Conservation (phyloP, 345 rosid genomes). For the Ceriops tagal region DNA sequence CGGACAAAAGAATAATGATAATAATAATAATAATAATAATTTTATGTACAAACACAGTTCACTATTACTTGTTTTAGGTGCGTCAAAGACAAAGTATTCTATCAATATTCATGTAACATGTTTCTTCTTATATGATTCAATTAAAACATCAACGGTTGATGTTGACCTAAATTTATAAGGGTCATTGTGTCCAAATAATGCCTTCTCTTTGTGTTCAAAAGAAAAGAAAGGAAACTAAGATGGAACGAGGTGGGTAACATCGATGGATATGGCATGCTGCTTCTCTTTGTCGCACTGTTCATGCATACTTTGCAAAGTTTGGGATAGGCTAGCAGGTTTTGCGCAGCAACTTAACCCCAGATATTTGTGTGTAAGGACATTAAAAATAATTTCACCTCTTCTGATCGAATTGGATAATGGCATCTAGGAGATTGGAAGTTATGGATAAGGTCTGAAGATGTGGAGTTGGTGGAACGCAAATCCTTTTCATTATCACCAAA, state of each 20-base stretch:
- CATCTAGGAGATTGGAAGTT: neutral
- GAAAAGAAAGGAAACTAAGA: neutral
- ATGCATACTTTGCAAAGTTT: conserved; percentile 39
- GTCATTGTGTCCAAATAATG: neutral
- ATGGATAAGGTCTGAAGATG: conserved; percentile 41
- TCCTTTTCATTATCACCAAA: conserved; percentile 35
- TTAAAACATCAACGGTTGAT: no score
- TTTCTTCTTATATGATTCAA: no score
- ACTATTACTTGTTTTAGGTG: no score
- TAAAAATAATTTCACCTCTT: neutral
- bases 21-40: no score
- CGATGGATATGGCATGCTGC: neutral
- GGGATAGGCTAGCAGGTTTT: conserved; percentile 18
- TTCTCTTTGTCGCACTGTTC: conserved; percentile 9
- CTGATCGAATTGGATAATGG: neutral
- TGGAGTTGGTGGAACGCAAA: conserved; percentile 45
- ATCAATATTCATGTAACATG: no score
- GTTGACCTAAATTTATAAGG: no score
- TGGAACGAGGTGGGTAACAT: neutral
- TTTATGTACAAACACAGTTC: no score
- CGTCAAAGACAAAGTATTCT: no score
- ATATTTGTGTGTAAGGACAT: conserved; percentile 11
- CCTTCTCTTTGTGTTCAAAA: neutral
- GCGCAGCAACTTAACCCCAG: conserved; percentile 33
- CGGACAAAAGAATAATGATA: no score